Base-by-base conservation (phyloP, 495 filamentous ascomycete species). In the Oleoguttula mirabilis region DNA sequence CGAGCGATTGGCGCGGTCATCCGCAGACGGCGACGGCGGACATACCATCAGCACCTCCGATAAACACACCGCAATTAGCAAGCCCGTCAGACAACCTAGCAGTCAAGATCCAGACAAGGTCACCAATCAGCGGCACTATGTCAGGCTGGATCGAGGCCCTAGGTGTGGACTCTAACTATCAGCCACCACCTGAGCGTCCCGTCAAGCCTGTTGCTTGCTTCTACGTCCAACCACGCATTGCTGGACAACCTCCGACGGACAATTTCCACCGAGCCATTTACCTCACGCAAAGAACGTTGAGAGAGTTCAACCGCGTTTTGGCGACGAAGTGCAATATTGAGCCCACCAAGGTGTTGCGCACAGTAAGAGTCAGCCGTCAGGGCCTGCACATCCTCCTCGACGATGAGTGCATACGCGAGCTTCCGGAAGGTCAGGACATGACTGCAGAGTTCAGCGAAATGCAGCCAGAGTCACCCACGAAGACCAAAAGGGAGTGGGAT, bases 361-460 rank as follows among this genome's bases (percentile, higher is more conserved):
- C 79, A 1, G 59, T 94, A 17, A 83, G 71, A 25, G 65, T 88
- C 43, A 79, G 81, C 19, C 62, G 72, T 17, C 73, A 74, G 42
- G 85, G 87, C 0, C 58, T 95, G 3, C 74, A 82, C 49, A 79
- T 98, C 33, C 76, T 88, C 57, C 69, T 96, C 39, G 90, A 98
- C 58, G 84, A 98, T 47, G 86, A 94, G 35, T 77, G 90, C 21
- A 76, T 98, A 15, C 72, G 72, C n/a, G 80, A 87, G 58, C 68
- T 96, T 12, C 70, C 77, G 0, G 90, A 98, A 62, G 86, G 88
- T 6, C 84, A 95, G 55, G 88, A 94, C 54, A 88, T 98, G 78
- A 69, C 71, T 22, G 73, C 71, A 39, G 77, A 80, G 52, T 70
- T 80, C 49, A 59, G 57, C 32, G 67, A 75, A 48, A 48, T 60